phyloP scores from a whole-genome alignment of 177 flowering plant genomes.

The Vitis hybrid region DNA sequence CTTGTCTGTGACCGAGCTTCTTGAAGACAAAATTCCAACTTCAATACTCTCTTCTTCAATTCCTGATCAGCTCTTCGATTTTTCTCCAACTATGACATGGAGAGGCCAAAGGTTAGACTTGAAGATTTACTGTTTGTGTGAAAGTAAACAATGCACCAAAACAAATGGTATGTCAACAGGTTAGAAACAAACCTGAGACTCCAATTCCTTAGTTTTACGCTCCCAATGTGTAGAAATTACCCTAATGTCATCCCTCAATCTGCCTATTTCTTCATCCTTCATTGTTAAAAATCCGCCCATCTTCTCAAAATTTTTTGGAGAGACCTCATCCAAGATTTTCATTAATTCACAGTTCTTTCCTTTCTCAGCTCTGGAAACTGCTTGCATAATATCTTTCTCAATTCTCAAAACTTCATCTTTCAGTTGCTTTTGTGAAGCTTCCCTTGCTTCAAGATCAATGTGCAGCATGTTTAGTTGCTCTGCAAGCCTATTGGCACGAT shows the following conservation, averaged over 20 bases:
- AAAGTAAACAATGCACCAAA: background rate
- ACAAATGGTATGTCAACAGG: background rate
- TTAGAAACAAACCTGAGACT: constrained; percentile 60
- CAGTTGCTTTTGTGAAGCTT: constrained; percentile 74
- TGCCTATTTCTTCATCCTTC: constrained; percentile 88
- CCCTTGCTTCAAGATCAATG: constrained; percentile 73
- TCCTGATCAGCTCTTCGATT: constrained; percentile 84
- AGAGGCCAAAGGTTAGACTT: constrained; percentile 2
- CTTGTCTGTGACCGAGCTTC: constrained; percentile 89
- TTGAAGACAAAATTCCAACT: constrained; percentile 91
- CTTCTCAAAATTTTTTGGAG: constrained; percentile 74
- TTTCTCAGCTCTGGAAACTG: constrained; percentile 62
- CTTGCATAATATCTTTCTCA: constrained; percentile 78
- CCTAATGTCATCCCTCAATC: constrained; percentile 77
- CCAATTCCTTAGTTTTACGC: constrained; percentile 78
- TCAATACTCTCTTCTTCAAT: constrained; percentile 84
- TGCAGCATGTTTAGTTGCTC: constrained; percentile 66
- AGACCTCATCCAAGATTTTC: constrained; percentile 70
- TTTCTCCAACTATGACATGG: constrained; percentile 66
- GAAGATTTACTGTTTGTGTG: background rate
- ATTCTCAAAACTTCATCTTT: constrained; percentile 80
- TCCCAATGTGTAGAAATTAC: constrained; percentile 89
- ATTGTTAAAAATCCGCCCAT: constrained; percentile 58
- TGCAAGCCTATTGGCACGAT: constrained; percentile 64
- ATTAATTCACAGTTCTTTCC: constrained; percentile 66